These are phyloP conservation scores for Tricholoma bakamatsutake DNA, from an alignment of 768 basidiomycete species.

Conservation along the genomic window DNA sequence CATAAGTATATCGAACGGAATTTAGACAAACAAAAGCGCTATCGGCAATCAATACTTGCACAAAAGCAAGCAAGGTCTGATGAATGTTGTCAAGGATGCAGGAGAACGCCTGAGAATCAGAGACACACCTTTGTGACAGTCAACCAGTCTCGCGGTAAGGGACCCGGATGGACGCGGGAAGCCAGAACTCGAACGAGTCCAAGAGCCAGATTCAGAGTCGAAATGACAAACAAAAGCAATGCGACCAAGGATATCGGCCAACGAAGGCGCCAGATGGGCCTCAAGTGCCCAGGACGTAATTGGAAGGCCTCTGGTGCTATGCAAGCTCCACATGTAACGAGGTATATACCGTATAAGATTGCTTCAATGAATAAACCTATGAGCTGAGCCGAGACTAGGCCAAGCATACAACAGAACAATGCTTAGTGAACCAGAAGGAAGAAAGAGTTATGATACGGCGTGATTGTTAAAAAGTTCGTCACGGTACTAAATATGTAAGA, in stretches of 20 bases:
- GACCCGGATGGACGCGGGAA: neutral
- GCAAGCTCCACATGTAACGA: constrained; percentile 1
- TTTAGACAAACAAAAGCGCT: neutral
- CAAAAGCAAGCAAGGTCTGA: neutral
- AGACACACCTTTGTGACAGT: neutral
- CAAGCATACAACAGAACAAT: neutral
- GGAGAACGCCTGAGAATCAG: neutral
- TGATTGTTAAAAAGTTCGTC: too few relatives aligned
- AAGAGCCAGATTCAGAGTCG: neutral
- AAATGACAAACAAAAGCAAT: neutral
- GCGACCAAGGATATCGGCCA: neutral
- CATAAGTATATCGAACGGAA: neutral
- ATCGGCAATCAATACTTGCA: neutral
- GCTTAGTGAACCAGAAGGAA: neutral
- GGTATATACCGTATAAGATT: neutral
- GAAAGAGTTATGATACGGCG: neutral
- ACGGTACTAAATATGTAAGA: too few relatives aligned
- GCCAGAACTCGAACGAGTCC: neutral
- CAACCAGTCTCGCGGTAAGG: neutral
- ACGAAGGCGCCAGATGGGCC: neutral
- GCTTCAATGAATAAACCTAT: neutral
- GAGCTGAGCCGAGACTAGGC: constrained; percentile 8
- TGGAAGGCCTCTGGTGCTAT: neutral
- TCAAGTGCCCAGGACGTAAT: neutral
- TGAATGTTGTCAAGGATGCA: neutral